Percentiles rank a stretch among this genome's conserved stretches.
Evolutionary conservation across 1,284 basidiomycete species (phyloP).

Genomic region (Leccinum fallax): DNA sequence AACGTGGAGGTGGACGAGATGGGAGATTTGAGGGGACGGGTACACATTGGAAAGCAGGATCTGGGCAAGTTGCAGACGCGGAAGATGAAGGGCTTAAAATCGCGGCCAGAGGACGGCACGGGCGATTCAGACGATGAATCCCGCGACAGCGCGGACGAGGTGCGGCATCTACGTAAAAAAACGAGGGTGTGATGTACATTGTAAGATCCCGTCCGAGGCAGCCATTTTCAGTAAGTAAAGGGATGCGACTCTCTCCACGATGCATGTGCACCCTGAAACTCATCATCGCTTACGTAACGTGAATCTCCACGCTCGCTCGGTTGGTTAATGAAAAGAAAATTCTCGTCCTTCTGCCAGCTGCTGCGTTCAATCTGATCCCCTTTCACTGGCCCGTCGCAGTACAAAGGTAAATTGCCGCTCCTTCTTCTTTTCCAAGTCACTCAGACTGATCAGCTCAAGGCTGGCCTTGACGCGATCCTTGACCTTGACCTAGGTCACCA

Average conservation of each 20-base stretch:
- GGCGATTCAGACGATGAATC: slow-evolving; percentile 28
- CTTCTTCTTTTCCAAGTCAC: not conserved
- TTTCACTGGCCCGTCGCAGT: slow-evolving; percentile 6
- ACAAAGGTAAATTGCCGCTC: not conserved
- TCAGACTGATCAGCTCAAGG: not conserved
- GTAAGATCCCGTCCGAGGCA: not conserved
- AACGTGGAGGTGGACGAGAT: slow-evolving; percentile 98
- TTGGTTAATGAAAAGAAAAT: slow-evolving; percentile 14
- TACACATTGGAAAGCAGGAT: slow-evolving; percentile 93
- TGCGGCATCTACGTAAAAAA: slow-evolving; percentile 18
- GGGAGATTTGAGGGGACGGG: slow-evolving; percentile 91
- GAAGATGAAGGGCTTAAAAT: slow-evolving; percentile 90
- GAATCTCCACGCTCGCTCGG: slow-evolving; percentile 1
- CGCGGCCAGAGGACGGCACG: slow-evolving; percentile 36
- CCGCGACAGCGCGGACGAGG: slow-evolving; percentile 29
- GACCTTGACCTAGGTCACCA: slow-evolving; percentile 8
- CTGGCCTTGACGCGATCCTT: slow-evolving; percentile 1
- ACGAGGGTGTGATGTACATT: slow-evolving; percentile 13
- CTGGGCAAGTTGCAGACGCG: slow-evolving; percentile 82
- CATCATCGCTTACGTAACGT: slow-evolving; percentile 17
- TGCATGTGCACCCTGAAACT: slow-evolving; percentile 1
- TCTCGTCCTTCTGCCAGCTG: slow-evolving; percentile 18
- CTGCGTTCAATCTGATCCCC: not conserved
- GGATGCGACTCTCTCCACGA: not conserved
- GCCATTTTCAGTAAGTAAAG: no score